Conservation (phyloP, 208 protist species). For the Herpetomonas muscarum region DNA sequence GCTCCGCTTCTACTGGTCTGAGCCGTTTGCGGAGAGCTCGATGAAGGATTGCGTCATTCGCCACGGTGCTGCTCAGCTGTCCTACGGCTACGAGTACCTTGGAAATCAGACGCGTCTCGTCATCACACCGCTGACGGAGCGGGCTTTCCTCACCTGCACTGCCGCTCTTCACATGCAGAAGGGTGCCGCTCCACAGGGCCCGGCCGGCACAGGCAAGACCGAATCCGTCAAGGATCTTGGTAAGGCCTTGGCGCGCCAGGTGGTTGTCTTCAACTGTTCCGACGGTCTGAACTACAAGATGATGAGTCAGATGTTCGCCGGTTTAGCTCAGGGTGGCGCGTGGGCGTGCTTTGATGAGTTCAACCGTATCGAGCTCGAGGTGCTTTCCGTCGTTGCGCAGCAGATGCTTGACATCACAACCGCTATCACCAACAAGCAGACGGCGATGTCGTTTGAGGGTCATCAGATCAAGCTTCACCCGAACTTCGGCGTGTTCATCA, state of each 20-base stretch:
- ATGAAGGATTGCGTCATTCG: conserved; percentile 74
- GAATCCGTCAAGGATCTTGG: conserved; percentile 96
- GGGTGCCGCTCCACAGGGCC: conserved; percentile 91
- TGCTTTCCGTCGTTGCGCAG: conserved; percentile 92
- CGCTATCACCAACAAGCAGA: conserved; percentile 72
- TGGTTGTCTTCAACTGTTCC: conserved; percentile 96
- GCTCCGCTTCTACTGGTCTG: conserved; percentile 91
- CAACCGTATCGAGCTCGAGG: conserved; percentile 93
- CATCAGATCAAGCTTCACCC: conserved; percentile 86
- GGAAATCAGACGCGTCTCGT: conserved; percentile 93
- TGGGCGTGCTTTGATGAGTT: conserved; percentile 97
- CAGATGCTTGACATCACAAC: conserved; percentile 94
- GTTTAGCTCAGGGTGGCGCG: conserved; percentile 88
- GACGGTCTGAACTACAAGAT: conserved; percentile 94
- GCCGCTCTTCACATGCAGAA: conserved; percentile 89
- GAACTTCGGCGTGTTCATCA: conserved; percentile 96
- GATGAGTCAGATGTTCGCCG: conserved; percentile 95
- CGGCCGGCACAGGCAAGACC: conserved; percentile 96
- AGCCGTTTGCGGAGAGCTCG: conserved; percentile 17
- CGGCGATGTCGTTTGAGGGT: conserved; percentile 89
- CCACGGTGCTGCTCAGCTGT: conserved; percentile 78
- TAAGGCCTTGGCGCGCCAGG: conserved; percentile 84
- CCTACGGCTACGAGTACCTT: conserved; percentile 95
- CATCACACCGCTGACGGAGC: conserved; percentile 96
- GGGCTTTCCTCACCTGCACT: conserved; percentile 91